Percentiles rank a stretch among this genome's conserved stretches.
Evolutionary conservation across 495 filamentous ascomycete genomes (phyloP).

Genomic region (Penicillium canescens): DNA sequence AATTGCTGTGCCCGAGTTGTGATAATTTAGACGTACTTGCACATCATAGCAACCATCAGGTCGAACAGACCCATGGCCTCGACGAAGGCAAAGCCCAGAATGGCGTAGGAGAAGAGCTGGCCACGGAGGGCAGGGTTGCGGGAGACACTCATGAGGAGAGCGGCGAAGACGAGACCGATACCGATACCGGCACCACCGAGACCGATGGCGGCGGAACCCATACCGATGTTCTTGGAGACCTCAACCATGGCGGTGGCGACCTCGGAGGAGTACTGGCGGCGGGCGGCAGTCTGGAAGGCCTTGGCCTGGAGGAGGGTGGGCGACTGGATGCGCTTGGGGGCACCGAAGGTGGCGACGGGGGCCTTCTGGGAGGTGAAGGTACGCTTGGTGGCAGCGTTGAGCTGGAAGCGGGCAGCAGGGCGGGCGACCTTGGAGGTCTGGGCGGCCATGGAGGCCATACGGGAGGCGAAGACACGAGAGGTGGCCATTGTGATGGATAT

Average conservation of each 20-base stretch:
- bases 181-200: conserved; percentile 89
- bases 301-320: conserved; percentile 60
- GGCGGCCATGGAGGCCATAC: conserved; percentile 76
- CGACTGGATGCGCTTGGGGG: conserved; percentile 68
- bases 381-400: conserved; percentile 65
- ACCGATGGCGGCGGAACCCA: conserved; percentile 84
- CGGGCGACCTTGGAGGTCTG: conserved; percentile 67
- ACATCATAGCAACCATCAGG: conserved; percentile 90
- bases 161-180: conserved; percentile 89
- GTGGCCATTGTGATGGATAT: conserved; percentile 64
- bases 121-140: conserved; percentile 88
- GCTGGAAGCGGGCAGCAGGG: conserved; percentile 61
- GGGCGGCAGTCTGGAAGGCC: conserved; percentile 58
- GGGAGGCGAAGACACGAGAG: conserved; percentile 68
- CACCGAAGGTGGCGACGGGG: conserved; percentile 47
- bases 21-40: conserved; percentile 59
- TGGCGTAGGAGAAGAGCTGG: conserved; percentile 91
- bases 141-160: conserved; percentile 79
- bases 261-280: conserved; percentile 77
- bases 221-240: conserved; percentile 85
- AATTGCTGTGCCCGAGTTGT: conserved; percentile 11
- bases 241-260: conserved; percentile 82
- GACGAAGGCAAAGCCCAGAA: conserved; percentile 92
- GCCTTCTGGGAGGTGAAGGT: conserved; percentile 58
- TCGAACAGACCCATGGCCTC: conserved; percentile 93